These are phyloP conservation scores for Pilobolus umbonatus DNA, from an alignment of 192 early-diverging fungal genomes.

Conservation along the genomic window DNA sequence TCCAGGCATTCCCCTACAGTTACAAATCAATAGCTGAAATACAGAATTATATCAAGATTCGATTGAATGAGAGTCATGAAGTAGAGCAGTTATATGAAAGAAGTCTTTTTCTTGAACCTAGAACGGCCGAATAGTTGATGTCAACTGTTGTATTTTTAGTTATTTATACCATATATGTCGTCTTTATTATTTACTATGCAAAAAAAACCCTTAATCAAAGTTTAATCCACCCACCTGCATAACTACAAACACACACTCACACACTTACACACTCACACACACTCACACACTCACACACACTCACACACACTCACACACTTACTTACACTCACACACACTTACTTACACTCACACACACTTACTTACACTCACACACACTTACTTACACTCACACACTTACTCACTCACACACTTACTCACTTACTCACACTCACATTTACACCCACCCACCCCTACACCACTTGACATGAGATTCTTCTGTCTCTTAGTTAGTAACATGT, in stretches of 20 bases:
- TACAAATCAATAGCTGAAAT: slow-evolving; percentile 75
- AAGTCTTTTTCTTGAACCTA: slow-evolving; percentile 76
- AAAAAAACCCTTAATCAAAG: neutral
- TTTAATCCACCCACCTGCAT: neutral
- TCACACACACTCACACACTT: too few species aligned
- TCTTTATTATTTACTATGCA: neutral
- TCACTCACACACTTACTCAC: too few species aligned
- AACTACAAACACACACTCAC: neutral
- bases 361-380: too few species aligned
- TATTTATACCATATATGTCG: neutral
- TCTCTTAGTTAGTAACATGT: too few species aligned
- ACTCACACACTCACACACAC: too few species aligned
- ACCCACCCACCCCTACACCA: too few species aligned
- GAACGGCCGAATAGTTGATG: neutral
- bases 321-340: too few species aligned
- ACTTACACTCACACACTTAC: too few species aligned
- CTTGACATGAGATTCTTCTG: too few species aligned
- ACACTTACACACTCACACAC: too few species aligned
- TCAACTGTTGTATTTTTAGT: neutral
- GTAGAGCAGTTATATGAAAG: slow-evolving; percentile 71
- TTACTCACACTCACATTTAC: too few species aligned
- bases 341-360: too few species aligned
- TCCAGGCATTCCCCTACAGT: slow-evolving; percentile 75
- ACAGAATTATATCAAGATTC: slow-evolving; percentile 66
- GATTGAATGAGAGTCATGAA: slow-evolving; percentile 62